Evolutionary conservation across 2,329 filamentous ascomycete genomes (phyloP).

Genomic region (Pseudogymnoascus sp.): DNA sequence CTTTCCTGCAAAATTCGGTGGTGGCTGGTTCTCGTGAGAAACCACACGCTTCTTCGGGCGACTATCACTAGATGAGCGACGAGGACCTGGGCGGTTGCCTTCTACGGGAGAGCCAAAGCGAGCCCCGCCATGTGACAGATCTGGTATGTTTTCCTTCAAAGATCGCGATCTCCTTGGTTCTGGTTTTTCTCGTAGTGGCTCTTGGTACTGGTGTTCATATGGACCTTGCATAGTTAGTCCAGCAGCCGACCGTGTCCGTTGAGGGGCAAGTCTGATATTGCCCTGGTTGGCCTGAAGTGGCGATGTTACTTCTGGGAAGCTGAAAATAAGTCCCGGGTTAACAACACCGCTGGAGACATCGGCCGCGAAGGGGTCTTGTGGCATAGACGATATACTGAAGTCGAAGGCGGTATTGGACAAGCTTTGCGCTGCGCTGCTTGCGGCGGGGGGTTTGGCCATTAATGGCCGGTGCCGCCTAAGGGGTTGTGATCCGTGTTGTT

Average conservation of each 20-base stretch:
- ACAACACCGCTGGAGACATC: slow-evolving; percentile 41
- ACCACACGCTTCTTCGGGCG: slow-evolving; percentile 12
- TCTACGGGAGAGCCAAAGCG: slow-evolving; percentile 25
- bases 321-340: slow-evolving; percentile 51
- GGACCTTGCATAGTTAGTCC: slow-evolving; percentile 22
- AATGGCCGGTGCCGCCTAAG: slow-evolving; percentile 1
- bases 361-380: slow-evolving; percentile 44
- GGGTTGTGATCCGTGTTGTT: background rate
- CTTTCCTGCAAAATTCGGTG: slow-evolving; percentile 6
- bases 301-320: slow-evolving; percentile 31
- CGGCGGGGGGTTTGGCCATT: slow-evolving; percentile 7
- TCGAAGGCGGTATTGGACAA: slow-evolving; percentile 34
- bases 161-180: slow-evolving; percentile 19
- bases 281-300: background rate
- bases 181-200: slow-evolving; percentile 24
- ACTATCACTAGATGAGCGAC: slow-evolving; percentile 24
- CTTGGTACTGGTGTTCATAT: slow-evolving; percentile 27
- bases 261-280: slow-evolving; percentile 12
- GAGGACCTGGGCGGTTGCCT: slow-evolving; percentile 20
- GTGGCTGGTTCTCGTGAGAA: background rate
- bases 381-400: slow-evolving; percentile 30
- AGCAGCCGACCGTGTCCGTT: slow-evolving; percentile 21
- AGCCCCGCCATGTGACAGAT: slow-evolving; percentile 21
- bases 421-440: slow-evolving; percentile 27
- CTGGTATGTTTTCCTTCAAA: slow-evolving; percentile 13